Evolutionary conservation across 2,329 filamentous ascomycete species (phyloP).

Genomic region (Penicillium nordicum): DNA sequence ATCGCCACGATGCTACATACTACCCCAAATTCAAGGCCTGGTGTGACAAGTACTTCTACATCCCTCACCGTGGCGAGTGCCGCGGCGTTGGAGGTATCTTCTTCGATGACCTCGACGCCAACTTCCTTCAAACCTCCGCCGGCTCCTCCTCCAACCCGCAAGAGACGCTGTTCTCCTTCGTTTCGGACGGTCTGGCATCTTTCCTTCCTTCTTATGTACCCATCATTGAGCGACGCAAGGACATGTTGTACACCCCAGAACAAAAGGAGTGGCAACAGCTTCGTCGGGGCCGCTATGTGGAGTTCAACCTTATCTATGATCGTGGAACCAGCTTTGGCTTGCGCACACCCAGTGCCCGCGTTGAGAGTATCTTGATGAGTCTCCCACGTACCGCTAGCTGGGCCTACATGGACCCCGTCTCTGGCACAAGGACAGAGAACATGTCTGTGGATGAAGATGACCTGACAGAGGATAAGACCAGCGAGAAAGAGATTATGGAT

Average conservation of each 20-base stretch:
- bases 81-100: conserved; percentile 95
- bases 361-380: conserved; percentile 98
- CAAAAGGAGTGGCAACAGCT: conserved; percentile 98
- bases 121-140: conserved; percentile 38
- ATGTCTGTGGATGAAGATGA: conserved; percentile 48
- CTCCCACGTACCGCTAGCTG: conserved; percentile 87
- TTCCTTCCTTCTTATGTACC: conserved; percentile 91
- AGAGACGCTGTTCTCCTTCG: conserved; percentile 85
- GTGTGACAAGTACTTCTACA: conserved; percentile 96
- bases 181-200: conserved; percentile 76
- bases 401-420: conserved; percentile 81
- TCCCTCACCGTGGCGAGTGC: conserved; percentile 83
- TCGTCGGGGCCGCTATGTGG: conserved; percentile 88
- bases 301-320: conserved; percentile 98
- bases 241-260: conserved; percentile 80
- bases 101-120: conserved; percentile 89
- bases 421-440: conserved; percentile 42
- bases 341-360: conserved; percentile 82
- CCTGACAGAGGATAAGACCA: conserved; percentile 33
- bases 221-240: conserved; percentile 81
- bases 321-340: conserved; percentile 91
- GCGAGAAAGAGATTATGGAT: conserved; percentile 75
- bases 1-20: conserved; percentile 87
- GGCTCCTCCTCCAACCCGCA: conserved; percentile 69
- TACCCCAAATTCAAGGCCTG: conserved; percentile 95